These are phyloP conservation scores for Scenedesmus sp. DNA, from an alignment of 163 green algal species.

Conservation along the genomic window DNA sequence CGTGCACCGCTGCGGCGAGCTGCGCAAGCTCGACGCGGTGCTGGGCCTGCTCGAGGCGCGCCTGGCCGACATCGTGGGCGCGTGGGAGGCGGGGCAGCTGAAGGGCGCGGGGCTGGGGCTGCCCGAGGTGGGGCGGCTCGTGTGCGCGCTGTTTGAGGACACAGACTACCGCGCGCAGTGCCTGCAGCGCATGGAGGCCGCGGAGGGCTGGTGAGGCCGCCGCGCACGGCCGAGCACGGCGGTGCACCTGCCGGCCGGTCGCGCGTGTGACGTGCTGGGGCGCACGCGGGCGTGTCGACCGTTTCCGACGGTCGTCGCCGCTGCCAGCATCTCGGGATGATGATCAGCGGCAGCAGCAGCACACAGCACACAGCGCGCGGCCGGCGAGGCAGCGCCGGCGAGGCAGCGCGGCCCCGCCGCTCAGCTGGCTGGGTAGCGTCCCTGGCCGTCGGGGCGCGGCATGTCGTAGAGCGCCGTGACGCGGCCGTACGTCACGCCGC, in stretches of 20 bases:
- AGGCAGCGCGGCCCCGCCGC: neutral
- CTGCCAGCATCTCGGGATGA: no score
- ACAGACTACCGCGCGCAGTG: conserved; percentile 55
- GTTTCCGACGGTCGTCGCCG: no score
- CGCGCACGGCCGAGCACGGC: no score
- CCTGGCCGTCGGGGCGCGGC: conserved; percentile 58
- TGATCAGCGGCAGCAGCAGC: no score
- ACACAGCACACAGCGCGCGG: no score
- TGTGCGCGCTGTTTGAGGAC: conserved; percentile 74
- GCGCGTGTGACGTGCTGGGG: no score
- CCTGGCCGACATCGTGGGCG: conserved; percentile 55
- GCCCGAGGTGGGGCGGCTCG: conserved; percentile 54
- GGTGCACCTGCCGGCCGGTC: no score
- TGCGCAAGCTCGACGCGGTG: conserved; percentile 63
- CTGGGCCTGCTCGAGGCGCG: conserved; percentile 60
- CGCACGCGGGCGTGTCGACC: no score
- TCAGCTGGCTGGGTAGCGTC: neutral
- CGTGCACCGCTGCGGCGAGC: conserved; percentile 16
- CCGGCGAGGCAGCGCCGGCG: no score
- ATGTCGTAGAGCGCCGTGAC: conserved; percentile 79
- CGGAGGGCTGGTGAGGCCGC: no score
- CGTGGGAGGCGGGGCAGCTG: conserved; percentile 58
- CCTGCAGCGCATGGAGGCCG: conserved; percentile 42
- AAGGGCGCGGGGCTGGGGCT: conserved; percentile 40
- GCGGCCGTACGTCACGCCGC: conserved; percentile 76